Percentiles rank a stretch among this genome's conserved stretches.
Evolutionary conservation across 1,139 yeast species (phyloP).

Genomic region (Pichia sp.): DNA sequence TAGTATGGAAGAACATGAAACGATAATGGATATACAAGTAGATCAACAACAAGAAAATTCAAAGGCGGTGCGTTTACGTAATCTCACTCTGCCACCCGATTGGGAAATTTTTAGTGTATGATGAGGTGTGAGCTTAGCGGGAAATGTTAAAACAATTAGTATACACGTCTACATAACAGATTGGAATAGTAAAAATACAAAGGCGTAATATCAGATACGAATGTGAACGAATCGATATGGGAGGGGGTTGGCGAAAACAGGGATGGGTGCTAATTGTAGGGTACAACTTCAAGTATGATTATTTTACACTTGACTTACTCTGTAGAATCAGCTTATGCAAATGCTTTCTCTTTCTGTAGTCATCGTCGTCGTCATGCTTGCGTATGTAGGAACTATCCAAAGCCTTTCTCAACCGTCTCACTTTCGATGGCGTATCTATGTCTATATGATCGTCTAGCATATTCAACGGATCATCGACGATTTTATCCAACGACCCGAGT

Average conservation of each 20-base stretch:
- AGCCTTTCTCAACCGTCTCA: slow-evolving; percentile 15
- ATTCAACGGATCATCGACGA: slow-evolving; percentile 13
- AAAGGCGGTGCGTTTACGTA: background rate
- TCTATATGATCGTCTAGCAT: slow-evolving; percentile 1
- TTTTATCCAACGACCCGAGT: background rate
- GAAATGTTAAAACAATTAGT: too few species aligned
- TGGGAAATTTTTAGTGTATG: too few species aligned
- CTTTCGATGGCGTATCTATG: slow-evolving; percentile 15
- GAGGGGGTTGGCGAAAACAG: too few species aligned
- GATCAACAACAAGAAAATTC: too few species aligned
- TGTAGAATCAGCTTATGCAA: slow-evolving; percentile 6
- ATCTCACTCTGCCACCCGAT: too few species aligned
- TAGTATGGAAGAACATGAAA: background rate
- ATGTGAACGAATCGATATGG: too few species aligned
- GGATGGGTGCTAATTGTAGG: too few species aligned
- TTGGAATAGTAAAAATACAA: too few species aligned
- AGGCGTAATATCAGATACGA: too few species aligned
- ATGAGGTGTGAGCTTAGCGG: too few species aligned
- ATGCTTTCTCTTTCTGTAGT: background rate
- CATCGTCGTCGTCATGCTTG: background rate
- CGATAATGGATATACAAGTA: background rate
- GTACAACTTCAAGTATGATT: too few species aligned
- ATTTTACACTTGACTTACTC: background rate
- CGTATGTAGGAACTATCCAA: slow-evolving; percentile 2
- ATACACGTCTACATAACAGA: too few species aligned